A percentile compares a stretch with the other conserved stretches of the same genome.
Conservation (phyloP, 192 early-diverging fungal species). For the Oehlia diaphana region DNA sequence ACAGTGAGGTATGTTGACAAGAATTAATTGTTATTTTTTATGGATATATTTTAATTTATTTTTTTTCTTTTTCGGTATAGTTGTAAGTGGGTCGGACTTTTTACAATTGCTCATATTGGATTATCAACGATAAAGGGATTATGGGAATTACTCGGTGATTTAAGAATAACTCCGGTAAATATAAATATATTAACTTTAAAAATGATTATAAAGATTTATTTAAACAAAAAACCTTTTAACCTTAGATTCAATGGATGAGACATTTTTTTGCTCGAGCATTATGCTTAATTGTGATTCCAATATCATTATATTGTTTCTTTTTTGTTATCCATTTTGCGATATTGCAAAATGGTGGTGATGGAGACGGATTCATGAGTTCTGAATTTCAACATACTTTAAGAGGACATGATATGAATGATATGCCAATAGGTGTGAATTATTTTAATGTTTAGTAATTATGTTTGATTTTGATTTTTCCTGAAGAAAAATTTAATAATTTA, state of each 20-base stretch:
- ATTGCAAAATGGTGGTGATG: constrained; percentile 77
- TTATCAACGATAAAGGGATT: constrained; percentile 80
- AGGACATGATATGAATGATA: constrained; percentile 61
- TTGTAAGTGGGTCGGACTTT: constrained; percentile 94
- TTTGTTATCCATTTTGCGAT: constrained; percentile 91
- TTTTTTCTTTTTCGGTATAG: constrained; percentile 41
- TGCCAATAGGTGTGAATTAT: constrained; percentile 54
- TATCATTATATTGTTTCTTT: constrained; percentile 75
- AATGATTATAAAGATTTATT: constrained; percentile 13
- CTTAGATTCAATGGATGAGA: constrained; percentile 36
- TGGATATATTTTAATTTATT: background rate
- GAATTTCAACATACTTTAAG: constrained; percentile 82
- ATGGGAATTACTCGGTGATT: constrained; percentile 81
- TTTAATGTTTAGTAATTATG: constrained; percentile 8
- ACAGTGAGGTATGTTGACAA: constrained; percentile 32
- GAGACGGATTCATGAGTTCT: constrained; percentile 89
- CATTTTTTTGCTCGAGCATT: constrained; percentile 85
- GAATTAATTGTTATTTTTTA: background rate
- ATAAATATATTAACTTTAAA: background rate
- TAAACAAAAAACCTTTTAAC: constrained; percentile 1
- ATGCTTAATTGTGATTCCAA: constrained; percentile 81
- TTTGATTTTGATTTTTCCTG: constrained; percentile 33
- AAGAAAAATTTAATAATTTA: background rate
- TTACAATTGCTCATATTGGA: constrained; percentile 84
- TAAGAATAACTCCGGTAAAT: constrained; percentile 52